Base-by-base conservation (phyloP, 1,284 basidiomycete genomes). In the Rhodotorula sp. region DNA sequence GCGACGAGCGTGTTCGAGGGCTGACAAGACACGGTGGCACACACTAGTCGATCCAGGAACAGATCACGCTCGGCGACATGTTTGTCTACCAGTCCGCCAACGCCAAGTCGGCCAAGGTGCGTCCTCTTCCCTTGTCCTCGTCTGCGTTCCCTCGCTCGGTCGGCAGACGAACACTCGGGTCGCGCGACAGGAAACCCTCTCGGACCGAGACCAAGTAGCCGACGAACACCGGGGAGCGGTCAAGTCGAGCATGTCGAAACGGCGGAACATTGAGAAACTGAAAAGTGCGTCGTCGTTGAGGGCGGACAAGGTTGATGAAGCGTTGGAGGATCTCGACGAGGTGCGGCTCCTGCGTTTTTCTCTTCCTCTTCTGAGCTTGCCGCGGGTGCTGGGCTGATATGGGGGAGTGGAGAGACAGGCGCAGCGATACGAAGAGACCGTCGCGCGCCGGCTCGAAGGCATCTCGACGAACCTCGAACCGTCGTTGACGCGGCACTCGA, bases 31-130 rank as follows among this genome's bases (percentile, higher is more conserved):
- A 24, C 16, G 46, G 18, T 7, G 50, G n/a, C n/a, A n/a, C n/a
- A n/a, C 4, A 24, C 16, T 64, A 83, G 82, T 87, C 90, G 40
- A 89, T 92, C 69, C 92, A 89, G 75, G 94, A 95, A 84, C 92
- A 91, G 75, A 91, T 97, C 52, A 88, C 95, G 51, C 81, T 97
- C 31, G 92, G 91, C 30, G 94, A 97, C 79, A 89, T 92, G 0
- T 82, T 97, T 62, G 91, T 91, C 2, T 97, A 97, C 80, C 92
- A 96, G 81, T 90, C 92, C 24, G 84, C 93, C 81, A 96, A 96
- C 76, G 92, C 94, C n/a, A 86, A 89, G 56, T 91, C 93, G 18
- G 94, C 92, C 4, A 95, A 94, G 76, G 83, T 82, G 34, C 53
- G 80, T 68, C 44, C 3, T 20, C 16, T 6, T 9, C 34, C 8